A percentile compares a stretch with the other conserved stretches of the same genome.
Conservation (phyloP, 352 stramenopile species). For the Discostella stelligera region DNA sequence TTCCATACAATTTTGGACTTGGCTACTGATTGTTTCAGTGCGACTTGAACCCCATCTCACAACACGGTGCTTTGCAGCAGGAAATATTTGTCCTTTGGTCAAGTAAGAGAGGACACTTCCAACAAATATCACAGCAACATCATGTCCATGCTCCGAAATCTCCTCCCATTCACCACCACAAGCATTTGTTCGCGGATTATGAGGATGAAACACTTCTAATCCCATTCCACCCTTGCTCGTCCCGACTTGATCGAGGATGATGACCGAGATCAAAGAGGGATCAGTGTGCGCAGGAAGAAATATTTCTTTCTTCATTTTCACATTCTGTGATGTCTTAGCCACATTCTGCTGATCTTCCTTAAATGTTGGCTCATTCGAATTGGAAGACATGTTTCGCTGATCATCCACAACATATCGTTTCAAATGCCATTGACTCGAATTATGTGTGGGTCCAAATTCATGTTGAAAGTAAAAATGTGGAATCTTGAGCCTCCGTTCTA, state of each 20-base stretch:
- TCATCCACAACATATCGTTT: slow-evolving; percentile 62
- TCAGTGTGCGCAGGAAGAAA: slow-evolving; percentile 74
- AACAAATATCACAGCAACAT: slow-evolving; percentile 68
- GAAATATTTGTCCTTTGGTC: slow-evolving; percentile 51
- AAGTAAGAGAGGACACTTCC: slow-evolving; percentile 69
- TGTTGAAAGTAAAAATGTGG: slow-evolving; percentile 59
- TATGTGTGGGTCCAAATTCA: slow-evolving; percentile 51
- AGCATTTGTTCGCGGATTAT: background rate
- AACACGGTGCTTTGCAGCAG: slow-evolving; percentile 65
- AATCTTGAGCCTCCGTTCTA: slow-evolving; percentile 56
- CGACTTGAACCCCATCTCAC: slow-evolving; percentile 13
- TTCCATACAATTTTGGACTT: background rate
- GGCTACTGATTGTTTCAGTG: background rate
- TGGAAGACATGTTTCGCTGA: background rate
- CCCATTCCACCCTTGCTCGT: slow-evolving; percentile 48
- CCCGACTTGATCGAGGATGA: slow-evolving; percentile 61
- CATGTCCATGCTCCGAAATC: slow-evolving; percentile 60
- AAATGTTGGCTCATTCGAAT: background rate
- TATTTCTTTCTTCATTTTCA: slow-evolving; percentile 24
- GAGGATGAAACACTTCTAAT: slow-evolving; percentile 41
- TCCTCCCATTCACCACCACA: slow-evolving; percentile 46
- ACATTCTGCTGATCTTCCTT: background rate
- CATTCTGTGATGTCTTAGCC: background rate
- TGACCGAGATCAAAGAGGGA: slow-evolving; percentile 75
- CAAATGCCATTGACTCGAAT: slow-evolving; percentile 77